Percentiles rank a stretch among this genome's conserved stretches.
Evolutionary conservation across 176 grass and related monocot species (phyloP).

Genomic region (Thalia dealbata): DNA sequence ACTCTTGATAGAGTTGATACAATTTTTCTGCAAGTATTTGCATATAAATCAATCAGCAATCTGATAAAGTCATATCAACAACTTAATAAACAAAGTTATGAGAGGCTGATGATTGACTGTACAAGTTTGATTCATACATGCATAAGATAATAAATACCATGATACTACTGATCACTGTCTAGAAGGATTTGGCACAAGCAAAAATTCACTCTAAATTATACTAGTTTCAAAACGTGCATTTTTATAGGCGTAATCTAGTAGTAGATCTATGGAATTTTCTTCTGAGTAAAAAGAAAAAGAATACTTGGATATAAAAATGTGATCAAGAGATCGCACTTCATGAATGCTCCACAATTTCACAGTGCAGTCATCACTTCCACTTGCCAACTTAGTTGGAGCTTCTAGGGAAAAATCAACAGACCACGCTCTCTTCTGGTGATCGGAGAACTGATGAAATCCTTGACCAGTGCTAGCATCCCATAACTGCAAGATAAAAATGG

Average conservation of each 20-base stretch:
- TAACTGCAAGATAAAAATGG: constrained; percentile 45
- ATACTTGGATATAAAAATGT: not conserved
- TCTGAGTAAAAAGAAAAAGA: not conserved
- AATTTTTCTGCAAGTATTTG: constrained; percentile 56
- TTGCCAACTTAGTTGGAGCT: constrained; percentile 84
- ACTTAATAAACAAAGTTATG: no score
- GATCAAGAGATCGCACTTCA: constrained; percentile 36
- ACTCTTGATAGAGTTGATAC: constrained; percentile 65
- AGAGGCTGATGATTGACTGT: no score
- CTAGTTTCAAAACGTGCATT: no score
- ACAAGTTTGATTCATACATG: no score
- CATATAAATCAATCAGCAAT: not conserved
- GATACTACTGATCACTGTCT: no score
- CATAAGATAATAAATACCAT: no score
- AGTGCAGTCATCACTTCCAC: constrained; percentile 83
- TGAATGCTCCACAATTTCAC: constrained; percentile 99
- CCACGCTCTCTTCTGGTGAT: constrained; percentile 84
- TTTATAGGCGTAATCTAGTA: no score
- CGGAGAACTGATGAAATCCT: constrained; percentile 62
- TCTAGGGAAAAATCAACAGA: constrained; percentile 85
- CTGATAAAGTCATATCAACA: no score
- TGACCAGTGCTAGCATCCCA: constrained; percentile 98
- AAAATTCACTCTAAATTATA: no score
- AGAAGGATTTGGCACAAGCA: no score
- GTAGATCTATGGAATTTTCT: not conserved